These are phyloP conservation scores for Suhomyces chickasaworum DNA, from an alignment of 1,139 yeast genomes.

Conservation along the genomic window DNA sequence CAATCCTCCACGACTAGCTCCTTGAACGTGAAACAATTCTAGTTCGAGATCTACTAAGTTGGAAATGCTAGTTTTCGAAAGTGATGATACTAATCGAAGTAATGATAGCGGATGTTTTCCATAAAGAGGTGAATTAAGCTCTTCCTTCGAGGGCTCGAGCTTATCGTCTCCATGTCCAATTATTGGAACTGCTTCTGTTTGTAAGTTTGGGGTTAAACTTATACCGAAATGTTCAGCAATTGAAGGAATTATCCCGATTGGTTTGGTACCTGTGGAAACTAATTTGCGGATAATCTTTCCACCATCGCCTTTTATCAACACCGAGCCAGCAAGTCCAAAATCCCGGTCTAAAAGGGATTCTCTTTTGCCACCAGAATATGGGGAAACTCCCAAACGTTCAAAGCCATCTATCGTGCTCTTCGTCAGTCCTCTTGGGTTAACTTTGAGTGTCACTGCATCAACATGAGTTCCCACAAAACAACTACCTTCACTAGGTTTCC, in stretches of 20 bases:
- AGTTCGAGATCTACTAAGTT: slow-evolving; percentile 40
- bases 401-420: slow-evolving; percentile 34
- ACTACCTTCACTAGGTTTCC: slow-evolving; percentile 42
- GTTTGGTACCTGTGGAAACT: slow-evolving; percentile 41
- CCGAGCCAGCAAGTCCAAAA: slow-evolving; percentile 49
- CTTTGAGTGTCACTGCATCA: slow-evolving; percentile 42
- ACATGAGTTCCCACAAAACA: slow-evolving; percentile 47
- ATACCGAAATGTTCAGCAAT: slow-evolving; percentile 44
- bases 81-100: slow-evolving; percentile 36
- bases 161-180: slow-evolving; percentile 33
- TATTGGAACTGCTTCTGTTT: slow-evolving; percentile 47
- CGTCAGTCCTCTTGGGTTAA: slow-evolving; percentile 35
- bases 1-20: slow-evolving; percentile 45
- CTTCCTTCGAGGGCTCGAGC: slow-evolving; percentile 21
- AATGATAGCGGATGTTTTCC: slow-evolving; percentile 41
- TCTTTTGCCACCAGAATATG: slow-evolving; percentile 43
- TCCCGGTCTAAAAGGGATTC: slow-evolving; percentile 48
- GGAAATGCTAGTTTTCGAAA: slow-evolving; percentile 29
- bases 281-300: slow-evolving; percentile 30
- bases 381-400: slow-evolving; percentile 47
- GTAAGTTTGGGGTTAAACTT: slow-evolving; percentile 39
- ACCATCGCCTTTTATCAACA: slow-evolving; percentile 29
- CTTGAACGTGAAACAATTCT: slow-evolving; percentile 46
- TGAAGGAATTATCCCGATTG: slow-evolving; percentile 46
- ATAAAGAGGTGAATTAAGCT: slow-evolving; percentile 40